Evolutionary conservation across 805 yeast species (phyloP).

Genomic region (Yarrowia bubula): DNA sequence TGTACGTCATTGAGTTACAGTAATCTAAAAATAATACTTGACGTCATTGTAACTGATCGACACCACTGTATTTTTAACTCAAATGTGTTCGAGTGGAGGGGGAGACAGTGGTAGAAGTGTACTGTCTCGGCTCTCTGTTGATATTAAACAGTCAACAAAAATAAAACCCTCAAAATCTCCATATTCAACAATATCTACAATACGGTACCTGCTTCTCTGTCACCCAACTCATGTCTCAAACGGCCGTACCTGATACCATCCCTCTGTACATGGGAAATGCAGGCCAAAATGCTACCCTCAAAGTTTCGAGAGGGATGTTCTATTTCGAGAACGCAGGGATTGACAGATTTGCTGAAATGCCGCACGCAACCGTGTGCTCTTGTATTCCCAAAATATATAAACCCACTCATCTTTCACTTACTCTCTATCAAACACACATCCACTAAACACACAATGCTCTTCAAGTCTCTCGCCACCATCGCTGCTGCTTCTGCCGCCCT

Average conservation of each 20-base stretch:
- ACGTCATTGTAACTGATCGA: no score
- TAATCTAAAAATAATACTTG: no score
- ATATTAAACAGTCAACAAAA: no score
- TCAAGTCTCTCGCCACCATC: conserved; percentile 1
- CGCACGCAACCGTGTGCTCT: not conserved
- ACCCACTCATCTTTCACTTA: not conserved
- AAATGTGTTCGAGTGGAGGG: no score
- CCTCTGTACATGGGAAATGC: not conserved
- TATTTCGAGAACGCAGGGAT: conserved; percentile 9
- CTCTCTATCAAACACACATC: not conserved
- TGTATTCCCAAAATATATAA: not conserved
- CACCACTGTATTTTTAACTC: no score
- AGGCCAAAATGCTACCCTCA: not conserved
- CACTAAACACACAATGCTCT: not conserved
- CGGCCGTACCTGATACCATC: not conserved
- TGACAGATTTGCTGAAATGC: not conserved
- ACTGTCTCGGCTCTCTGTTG: no score
- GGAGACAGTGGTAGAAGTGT: no score
- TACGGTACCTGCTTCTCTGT: not conserved
- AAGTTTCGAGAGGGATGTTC: not conserved
- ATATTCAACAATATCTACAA: not conserved
- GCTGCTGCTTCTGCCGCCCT: not conserved
- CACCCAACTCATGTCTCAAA: not conserved
- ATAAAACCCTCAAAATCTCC: no score
- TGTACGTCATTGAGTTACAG: no score